A percentile compares a stretch with the other conserved stretches of the same genome.
phyloP scores from a whole-genome alignment of 495 filamentous ascomycete species.

The Durotheca rogersii region DNA sequence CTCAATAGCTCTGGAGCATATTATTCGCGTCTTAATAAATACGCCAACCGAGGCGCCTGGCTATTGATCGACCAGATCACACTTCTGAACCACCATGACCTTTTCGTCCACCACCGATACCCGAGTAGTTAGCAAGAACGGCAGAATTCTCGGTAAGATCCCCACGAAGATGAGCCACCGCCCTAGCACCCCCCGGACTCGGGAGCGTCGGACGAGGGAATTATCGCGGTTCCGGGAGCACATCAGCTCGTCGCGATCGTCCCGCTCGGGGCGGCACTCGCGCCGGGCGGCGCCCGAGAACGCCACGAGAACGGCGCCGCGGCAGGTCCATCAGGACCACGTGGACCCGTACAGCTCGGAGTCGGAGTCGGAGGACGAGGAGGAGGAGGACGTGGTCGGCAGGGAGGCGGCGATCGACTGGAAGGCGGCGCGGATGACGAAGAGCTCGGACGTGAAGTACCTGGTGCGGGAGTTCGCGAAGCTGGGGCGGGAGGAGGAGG shows the following conservation, averaged over 20 bases:
- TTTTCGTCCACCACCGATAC: no score
- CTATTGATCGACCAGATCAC: no score
- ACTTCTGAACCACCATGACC: no score
- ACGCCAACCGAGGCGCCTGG: no score
- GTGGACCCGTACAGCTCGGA: neutral
- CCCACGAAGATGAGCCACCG: slow-evolving; percentile 8
- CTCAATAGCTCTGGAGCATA: no score
- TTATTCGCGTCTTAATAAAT: no score
- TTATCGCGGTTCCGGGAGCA: neutral
- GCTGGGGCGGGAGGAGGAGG: neutral
- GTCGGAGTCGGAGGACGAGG: neutral
- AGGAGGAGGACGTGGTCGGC: neutral
- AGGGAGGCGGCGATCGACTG: no score
- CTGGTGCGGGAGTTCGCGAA: neutral
- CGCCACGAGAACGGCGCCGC: neutral
- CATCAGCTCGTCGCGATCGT: slow-evolving; percentile 16
- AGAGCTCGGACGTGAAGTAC: neutral
- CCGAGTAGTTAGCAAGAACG: slow-evolving; percentile 5
- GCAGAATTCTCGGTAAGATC: slow-evolving; percentile 23
- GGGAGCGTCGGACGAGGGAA: neutral
- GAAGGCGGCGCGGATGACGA: no score
- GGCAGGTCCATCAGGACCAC: neutral
- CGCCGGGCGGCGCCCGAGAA: neutral
- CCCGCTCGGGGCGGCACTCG: slow-evolving; percentile 2
- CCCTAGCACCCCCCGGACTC: neutral